Evolutionary conservation across 2,329 filamentous ascomycete species (phyloP).

Genomic region (Fusarium pseudonygamai): DNA sequence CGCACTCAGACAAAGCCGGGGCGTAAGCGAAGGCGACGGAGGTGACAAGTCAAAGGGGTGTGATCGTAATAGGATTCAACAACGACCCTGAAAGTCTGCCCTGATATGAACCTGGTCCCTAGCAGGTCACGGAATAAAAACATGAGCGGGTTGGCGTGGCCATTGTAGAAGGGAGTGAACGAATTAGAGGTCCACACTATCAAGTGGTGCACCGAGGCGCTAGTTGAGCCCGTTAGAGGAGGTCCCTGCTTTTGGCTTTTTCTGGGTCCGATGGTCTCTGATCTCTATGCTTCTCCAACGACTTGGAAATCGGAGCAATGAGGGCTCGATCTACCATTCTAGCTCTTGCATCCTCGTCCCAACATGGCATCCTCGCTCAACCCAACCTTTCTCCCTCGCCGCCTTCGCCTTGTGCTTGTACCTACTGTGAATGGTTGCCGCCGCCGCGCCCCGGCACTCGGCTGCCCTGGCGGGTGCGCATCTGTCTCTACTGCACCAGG

Average conservation of each 20-base stretch:
- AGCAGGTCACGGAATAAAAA: not conserved
- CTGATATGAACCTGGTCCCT: not conserved
- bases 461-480: conserved; percentile 23
- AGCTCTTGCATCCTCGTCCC: conserved; percentile 29
- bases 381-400: conserved; percentile 16
- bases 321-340: conserved; percentile 44
- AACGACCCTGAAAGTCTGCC: not conserved
- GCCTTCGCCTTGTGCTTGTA: conserved; percentile 8
- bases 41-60: not conserved
- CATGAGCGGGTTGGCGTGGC: not conserved
- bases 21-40: conserved; percentile 1
- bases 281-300: conserved; percentile 39
- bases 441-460: conserved; percentile 26
- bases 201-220: not conserved
- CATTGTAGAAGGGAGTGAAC: not conserved
- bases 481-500: not conserved
- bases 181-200: not conserved
- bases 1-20: conserved; percentile 9
- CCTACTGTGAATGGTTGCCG: conserved; percentile 1
- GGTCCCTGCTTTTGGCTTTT: conserved; percentile 40
- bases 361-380: conserved; percentile 26
- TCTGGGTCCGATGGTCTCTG: conserved; percentile 43
- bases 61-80: not conserved
- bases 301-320: conserved; percentile 49
- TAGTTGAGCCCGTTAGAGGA: conserved; percentile 31